Evolutionary conservation across 768 basidiomycete species (phyloP).

Genomic region (Antrodiella citrinella): DNA sequence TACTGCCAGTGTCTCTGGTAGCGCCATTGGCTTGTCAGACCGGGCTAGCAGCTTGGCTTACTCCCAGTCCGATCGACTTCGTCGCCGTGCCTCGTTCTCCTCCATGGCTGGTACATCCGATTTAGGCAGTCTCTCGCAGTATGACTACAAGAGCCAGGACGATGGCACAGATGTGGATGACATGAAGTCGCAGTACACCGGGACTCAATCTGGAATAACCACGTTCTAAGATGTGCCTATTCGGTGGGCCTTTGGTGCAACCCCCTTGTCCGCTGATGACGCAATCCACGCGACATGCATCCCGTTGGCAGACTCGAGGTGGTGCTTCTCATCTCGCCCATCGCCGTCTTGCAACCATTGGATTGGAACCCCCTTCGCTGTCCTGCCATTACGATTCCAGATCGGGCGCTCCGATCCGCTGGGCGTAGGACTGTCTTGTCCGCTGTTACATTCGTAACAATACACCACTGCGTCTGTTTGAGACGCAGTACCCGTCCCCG

Average conservation of each 20-base stretch:
- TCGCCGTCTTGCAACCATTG: slow-evolving; percentile 1
- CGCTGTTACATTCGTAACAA: neutral
- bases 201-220: slow-evolving; percentile 79
- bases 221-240: slow-evolving; percentile 49
- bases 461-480: neutral
- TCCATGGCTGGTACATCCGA: slow-evolving; percentile 72
- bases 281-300: neutral
- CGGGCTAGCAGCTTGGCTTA: slow-evolving; percentile 55
- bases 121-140: slow-evolving; percentile 68
- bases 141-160: slow-evolving; percentile 87
- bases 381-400: neutral
- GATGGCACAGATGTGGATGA: slow-evolving; percentile 74
- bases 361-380: neutral
- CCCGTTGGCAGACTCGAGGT: neutral
- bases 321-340: neutral
- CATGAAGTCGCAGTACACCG: slow-evolving; percentile 83
- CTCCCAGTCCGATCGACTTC: slow-evolving; percentile 86
- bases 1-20: slow-evolving; percentile 52
- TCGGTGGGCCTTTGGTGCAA: neutral
- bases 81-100: slow-evolving; percentile 69
- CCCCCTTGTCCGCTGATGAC: neutral
- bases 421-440: neutral
- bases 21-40: slow-evolving; percentile 38
- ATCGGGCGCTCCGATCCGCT: slow-evolving; percentile 1
- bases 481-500: too few relatives aligned